Evolutionary conservation across 176 grass and related monocot genomes (phyloP).

Genomic region (Echinochloa phyllopogon): DNA sequence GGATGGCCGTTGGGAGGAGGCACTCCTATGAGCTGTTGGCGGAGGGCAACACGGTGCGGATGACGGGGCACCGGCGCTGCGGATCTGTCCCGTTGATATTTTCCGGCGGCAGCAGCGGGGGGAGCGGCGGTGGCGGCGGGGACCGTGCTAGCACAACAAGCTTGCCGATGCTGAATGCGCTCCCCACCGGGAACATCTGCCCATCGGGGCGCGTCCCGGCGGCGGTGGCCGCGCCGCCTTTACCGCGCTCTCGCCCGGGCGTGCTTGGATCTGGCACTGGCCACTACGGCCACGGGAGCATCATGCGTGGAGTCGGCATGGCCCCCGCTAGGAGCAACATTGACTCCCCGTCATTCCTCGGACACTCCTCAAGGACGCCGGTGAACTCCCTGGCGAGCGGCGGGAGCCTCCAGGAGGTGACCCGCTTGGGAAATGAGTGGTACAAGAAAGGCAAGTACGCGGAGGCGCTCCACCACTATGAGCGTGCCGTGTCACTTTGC

Average conservation of each 20-base stretch:
- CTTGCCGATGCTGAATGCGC: constrained; percentile 83
- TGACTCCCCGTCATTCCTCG: constrained; percentile 35
- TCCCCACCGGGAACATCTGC: constrained; percentile 88
- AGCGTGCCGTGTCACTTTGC: constrained; percentile 67
- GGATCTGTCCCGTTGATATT: constrained; percentile 81
- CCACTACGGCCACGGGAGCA: constrained; percentile 94
- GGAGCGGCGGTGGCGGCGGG: constrained; percentile 50
- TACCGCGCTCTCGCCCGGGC: constrained; percentile 64
- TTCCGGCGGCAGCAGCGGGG: constrained; percentile 60
- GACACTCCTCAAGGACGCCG: constrained; percentile 36
- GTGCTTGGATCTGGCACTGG: constrained; percentile 88
- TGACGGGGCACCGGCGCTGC: constrained; percentile 62
- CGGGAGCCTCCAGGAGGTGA: constrained; percentile 69
- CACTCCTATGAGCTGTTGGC: constrained; percentile 55
- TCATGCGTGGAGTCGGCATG: constrained; percentile 67
- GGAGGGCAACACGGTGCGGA: constrained; percentile 44
- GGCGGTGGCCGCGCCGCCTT: constrained; percentile 40
- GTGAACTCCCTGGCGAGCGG: constrained; percentile 30
- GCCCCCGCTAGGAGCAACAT: constrained; percentile 36
- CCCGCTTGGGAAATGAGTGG: constrained; percentile 71
- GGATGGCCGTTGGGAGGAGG: constrained; percentile 39
- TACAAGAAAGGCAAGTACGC: constrained; percentile 74
- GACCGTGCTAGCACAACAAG: constrained; percentile 69
- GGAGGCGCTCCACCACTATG: constrained; percentile 80
- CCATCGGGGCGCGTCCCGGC: constrained; percentile 68